Evolutionary conservation across 352 stramenopile genomes (phyloP).

Genomic region (Globisporangium orthogonon): DNA sequence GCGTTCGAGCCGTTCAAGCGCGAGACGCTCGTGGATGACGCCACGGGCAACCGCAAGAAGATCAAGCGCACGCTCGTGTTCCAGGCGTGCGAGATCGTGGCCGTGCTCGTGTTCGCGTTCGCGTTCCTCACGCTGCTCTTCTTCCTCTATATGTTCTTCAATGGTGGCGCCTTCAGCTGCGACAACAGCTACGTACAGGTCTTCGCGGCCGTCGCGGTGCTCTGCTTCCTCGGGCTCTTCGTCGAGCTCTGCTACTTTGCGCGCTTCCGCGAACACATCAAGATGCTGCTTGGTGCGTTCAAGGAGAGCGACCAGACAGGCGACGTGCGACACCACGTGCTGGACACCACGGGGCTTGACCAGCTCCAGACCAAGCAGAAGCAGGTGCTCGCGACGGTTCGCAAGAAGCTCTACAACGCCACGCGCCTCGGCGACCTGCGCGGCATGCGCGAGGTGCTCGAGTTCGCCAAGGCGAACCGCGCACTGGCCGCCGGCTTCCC

Average conservation of each 20-base stretch:
- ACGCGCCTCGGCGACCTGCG: constrained; percentile 55
- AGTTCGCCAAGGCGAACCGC: constrained; percentile 32
- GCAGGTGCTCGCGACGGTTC: constrained; percentile 42
- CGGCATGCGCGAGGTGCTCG: constrained; percentile 57
- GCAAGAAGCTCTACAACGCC: constrained; percentile 70
- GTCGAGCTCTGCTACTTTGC: constrained; percentile 64
- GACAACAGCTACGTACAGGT: constrained; percentile 36
- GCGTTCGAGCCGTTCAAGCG: constrained; percentile 74
- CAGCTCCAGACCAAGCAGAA: constrained; percentile 53
- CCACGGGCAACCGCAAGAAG: constrained; percentile 49
- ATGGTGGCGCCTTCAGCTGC: constrained; percentile 60
- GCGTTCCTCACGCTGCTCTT: constrained; percentile 52
- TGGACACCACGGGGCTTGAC: constrained; percentile 41
- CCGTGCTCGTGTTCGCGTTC: constrained; percentile 48
- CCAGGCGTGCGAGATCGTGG: constrained; percentile 62
- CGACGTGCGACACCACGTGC: constrained; percentile 59
- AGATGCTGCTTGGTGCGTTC: constrained; percentile 80
- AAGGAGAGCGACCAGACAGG: constrained; percentile 74
- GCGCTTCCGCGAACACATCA: constrained; percentile 76
- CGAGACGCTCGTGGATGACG: constrained; percentile 25
- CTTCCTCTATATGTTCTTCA: constrained; percentile 82
- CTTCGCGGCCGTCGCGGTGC: constrained; percentile 40
- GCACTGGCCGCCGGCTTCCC: constrained; percentile 33
- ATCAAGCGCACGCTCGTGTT: constrained; percentile 70
- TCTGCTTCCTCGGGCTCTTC: constrained; percentile 60